Conservation (phyloP, 306 rosid genomes). For the Rubus parviflorus region DNA sequence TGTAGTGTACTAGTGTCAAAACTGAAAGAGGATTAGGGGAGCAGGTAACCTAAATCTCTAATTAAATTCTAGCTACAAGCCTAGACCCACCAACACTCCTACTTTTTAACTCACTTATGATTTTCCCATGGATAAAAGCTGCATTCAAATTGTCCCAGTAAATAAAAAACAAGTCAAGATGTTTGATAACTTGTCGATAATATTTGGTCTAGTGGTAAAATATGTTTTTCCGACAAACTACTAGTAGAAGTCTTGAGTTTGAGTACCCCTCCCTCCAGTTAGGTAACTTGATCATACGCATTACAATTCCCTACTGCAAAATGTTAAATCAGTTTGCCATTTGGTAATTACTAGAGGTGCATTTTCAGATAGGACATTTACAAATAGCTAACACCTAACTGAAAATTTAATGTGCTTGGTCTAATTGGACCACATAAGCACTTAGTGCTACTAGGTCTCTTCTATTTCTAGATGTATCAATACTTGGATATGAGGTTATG, state of each 20-base stretch:
- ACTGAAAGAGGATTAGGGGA: constrained; percentile 18
- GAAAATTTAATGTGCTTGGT: neutral
- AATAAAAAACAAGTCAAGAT: neutral
- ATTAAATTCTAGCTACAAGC: neutral
- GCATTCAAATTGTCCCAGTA: neutral
- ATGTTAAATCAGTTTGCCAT: neutral
- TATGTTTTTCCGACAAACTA: too few relatives aligned
- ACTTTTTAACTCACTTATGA: neutral
- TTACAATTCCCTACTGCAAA: neutral
- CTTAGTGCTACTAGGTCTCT: neutral
- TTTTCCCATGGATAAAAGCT: neutral
- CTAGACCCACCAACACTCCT: neutral
- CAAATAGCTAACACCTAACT: neutral
- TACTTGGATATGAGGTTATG: neutral
- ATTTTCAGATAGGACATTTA: neutral
- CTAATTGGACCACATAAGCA: constrained; percentile 3
- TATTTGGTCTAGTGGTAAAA: neutral
- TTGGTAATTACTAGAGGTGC: neutral
- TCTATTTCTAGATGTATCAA: neutral
- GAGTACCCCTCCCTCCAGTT: neutral
- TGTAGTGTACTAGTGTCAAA: neutral
- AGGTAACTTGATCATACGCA: neutral
- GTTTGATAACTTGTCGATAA: neutral
- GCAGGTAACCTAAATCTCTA: constrained; percentile 26
- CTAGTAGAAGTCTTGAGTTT: too few relatives aligned